Conservation (phyloP, 192 early-diverging fungal genomes). For the Coemansia sp. region DNA sequence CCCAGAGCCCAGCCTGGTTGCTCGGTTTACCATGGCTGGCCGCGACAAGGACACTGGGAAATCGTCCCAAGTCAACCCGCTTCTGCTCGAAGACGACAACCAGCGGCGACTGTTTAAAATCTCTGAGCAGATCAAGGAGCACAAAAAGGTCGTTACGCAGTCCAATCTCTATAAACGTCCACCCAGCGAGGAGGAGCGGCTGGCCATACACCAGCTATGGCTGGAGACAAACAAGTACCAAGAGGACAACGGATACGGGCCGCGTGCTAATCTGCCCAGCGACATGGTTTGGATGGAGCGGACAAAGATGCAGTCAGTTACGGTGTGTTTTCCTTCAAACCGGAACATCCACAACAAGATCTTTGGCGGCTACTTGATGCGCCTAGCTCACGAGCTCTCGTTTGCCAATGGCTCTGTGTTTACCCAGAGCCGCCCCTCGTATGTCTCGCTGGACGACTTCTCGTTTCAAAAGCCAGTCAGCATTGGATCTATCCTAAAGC, state of each 20-base stretch:
- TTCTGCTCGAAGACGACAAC: slow-evolving; percentile 66
- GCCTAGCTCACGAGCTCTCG: slow-evolving; percentile 79
- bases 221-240: slow-evolving; percentile 62
- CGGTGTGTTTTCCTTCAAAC: slow-evolving; percentile 69
- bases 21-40: slow-evolving; percentile 88
- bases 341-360: slow-evolving; percentile 77
- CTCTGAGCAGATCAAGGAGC: slow-evolving; percentile 63
- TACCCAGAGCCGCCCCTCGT: slow-evolving; percentile 53
- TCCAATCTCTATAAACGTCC: slow-evolving; percentile 61
- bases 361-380: slow-evolving; percentile 80
- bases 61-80: slow-evolving; percentile 66
- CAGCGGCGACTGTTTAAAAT: slow-evolving; percentile 66
- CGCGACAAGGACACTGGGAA: slow-evolving; percentile 66
- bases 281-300: slow-evolving; percentile 70
- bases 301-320: slow-evolving; percentile 66
- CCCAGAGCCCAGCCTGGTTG: slow-evolving; percentile 61
- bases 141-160: slow-evolving; percentile 50
- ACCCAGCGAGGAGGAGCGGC: slow-evolving; percentile 73
- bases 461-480: slow-evolving; percentile 80
- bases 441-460: slow-evolving; percentile 69
- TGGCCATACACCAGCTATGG: slow-evolving; percentile 76
- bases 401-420: slow-evolving; percentile 72
- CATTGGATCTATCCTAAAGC: slow-evolving; percentile 70
- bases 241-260: slow-evolving; percentile 30
- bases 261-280: slow-evolving; percentile 31